phyloP scores from a whole-genome alignment of 1,284 basidiomycete genomes.

The Erythrobasidium hasegawianum region DNA sequence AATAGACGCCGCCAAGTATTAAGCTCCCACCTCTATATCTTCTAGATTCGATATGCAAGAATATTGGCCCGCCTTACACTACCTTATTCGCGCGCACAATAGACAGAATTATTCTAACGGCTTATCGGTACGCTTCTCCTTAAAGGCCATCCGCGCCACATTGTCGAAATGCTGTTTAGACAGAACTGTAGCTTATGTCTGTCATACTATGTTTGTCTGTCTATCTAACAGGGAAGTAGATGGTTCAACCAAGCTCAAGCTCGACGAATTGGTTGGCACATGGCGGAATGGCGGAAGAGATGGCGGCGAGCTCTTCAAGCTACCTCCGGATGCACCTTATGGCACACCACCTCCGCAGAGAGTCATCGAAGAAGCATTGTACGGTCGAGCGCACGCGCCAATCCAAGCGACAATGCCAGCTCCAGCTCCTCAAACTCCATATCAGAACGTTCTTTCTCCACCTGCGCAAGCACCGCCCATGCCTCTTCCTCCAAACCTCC shows the following conservation, averaged over 20 bases:
- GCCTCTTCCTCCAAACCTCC: slow-evolving; percentile 4
- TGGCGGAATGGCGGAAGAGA: slow-evolving; percentile 80
- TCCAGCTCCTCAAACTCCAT: neutral
- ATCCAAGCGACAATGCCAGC: slow-evolving; percentile 2
- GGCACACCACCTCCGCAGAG: slow-evolving; percentile 36
- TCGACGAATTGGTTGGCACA: slow-evolving; percentile 91
- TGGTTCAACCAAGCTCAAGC: slow-evolving; percentile 72
- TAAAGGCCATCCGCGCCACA: neutral
- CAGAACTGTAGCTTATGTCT: neutral
- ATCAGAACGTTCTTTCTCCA: neutral
- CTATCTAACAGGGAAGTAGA: slow-evolving; percentile 37
- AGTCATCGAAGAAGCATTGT: slow-evolving; percentile 41
- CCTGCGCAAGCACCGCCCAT: neutral
- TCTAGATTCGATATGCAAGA: slow-evolving; percentile 93
- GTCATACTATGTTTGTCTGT: neutral
- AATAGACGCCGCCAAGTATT: slow-evolving; percentile 59
- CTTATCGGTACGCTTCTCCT: slow-evolving; percentile 57
- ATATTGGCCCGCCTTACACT: slow-evolving; percentile 79
- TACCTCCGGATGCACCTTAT: slow-evolving; percentile 24
- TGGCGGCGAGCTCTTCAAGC: slow-evolving; percentile 75
- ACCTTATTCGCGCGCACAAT: slow-evolving; percentile 51
- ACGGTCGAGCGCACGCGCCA: slow-evolving; percentile 36
- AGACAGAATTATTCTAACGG: slow-evolving; percentile 65
- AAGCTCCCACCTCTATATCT: slow-evolving; percentile 93
- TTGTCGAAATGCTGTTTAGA: neutral